phyloP scores from a whole-genome alignment of 768 basidiomycete species.

The Strobilomyces echinocephalus region DNA sequence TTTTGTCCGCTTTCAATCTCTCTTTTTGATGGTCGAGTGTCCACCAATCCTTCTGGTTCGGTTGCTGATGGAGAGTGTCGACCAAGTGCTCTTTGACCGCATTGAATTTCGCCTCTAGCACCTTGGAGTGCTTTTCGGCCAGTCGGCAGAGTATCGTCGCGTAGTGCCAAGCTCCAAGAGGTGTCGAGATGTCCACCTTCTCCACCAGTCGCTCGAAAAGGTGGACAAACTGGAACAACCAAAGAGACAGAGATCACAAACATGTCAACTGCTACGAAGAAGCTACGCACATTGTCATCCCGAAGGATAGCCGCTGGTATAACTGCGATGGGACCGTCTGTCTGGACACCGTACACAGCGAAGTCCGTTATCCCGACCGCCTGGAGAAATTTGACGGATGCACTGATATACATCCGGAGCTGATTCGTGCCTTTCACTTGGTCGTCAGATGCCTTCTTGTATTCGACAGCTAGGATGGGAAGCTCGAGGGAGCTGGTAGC shows the following conservation, averaged over 20 bases:
- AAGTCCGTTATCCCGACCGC: not conserved
- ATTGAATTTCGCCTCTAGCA: not conserved
- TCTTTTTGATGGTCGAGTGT: not conserved
- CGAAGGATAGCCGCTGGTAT: slow-evolving; percentile 2
- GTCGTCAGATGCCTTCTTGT: not conserved
- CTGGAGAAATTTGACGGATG: slow-evolving; percentile 6
- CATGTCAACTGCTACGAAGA: no score
- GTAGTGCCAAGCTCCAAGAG: no score
- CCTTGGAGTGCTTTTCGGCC: not conserved
- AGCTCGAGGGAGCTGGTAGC: not conserved
- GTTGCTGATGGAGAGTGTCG: not conserved
- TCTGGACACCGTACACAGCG: slow-evolving; percentile 7
- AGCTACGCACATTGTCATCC: slow-evolving; percentile 1
- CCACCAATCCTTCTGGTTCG: not conserved
- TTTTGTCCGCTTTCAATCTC: not conserved
- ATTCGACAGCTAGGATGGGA: slow-evolving; percentile 3
- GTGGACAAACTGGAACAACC: slow-evolving; percentile 5
- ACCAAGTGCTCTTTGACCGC: not conserved
- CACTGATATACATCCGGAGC: slow-evolving; percentile 5
- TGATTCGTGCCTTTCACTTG: slow-evolving; percentile 2
- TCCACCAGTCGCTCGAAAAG: no score
- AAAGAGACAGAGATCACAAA: not conserved
- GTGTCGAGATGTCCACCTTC: no score
- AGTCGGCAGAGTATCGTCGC: no score
- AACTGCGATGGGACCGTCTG: slow-evolving; percentile 1